phyloP scores from a whole-genome alignment of 768 basidiomycete genomes.

The Kwoniella pini region DNA sequence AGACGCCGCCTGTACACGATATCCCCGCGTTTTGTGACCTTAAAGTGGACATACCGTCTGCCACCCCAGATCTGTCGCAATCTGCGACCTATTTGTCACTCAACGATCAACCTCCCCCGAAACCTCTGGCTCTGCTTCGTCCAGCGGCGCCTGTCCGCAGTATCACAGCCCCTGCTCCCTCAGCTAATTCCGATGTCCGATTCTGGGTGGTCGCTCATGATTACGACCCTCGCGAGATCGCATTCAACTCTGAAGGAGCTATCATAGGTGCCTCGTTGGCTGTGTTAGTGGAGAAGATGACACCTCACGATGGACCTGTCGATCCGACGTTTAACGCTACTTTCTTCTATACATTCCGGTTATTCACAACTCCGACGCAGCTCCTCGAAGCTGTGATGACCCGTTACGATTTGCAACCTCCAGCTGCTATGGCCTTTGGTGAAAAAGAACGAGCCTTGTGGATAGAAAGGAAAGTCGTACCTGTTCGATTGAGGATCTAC shows the following conservation, averaged over 20 bases:
- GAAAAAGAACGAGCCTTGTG: conserved; percentile 61
- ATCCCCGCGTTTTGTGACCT: conserved; percentile 24
- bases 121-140: background rate
- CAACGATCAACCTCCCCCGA: background rate
- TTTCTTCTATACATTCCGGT: conserved; percentile 93
- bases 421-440: conserved; percentile 61
- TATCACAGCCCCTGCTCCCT: conserved; percentile 29
- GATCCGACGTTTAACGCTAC: conserved; percentile 82
- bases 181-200: conserved; percentile 32
- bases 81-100: background rate
- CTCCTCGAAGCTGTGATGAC: conserved; percentile 74
- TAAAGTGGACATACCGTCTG: conserved; percentile 10
- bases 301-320: conserved; percentile 86
- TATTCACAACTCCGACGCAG: conserved; percentile 77
- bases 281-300: conserved; percentile 94
- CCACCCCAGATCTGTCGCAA: background rate
- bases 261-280: conserved; percentile 86
- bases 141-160: conserved; percentile 17
- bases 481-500: conserved; percentile 84
- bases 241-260: conserved; percentile 84
- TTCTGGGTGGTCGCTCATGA: conserved; percentile 61
- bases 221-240: conserved; percentile 77
- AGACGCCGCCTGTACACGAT: conserved; percentile 6
- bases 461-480: conserved; percentile 83
- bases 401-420: conserved; percentile 72